Evolutionary conservation across 2,329 filamentous ascomycete genomes (phyloP).

Genomic region (Alternaria atra): DNA sequence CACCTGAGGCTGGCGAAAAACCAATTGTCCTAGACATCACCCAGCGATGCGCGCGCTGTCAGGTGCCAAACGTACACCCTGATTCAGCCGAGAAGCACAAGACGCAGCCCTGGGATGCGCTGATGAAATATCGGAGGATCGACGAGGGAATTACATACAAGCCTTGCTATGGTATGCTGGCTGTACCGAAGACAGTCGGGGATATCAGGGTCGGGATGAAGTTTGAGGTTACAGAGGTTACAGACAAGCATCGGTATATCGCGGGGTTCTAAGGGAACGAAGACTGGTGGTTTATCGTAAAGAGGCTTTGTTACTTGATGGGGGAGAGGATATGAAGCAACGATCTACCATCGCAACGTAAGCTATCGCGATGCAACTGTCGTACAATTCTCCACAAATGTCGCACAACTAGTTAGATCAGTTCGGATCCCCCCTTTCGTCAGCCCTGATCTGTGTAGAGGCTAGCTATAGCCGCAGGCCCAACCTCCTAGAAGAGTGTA

Average conservation of each 20-base stretch:
- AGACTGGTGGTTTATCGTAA: not conserved
- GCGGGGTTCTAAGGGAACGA: slow-evolving; percentile 38
- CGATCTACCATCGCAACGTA: not conserved
- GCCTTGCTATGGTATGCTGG: slow-evolving; percentile 73
- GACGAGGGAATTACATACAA: slow-evolving; percentile 70
- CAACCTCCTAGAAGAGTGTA: not conserved
- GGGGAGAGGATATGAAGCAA: not conserved
- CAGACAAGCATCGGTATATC: slow-evolving; percentile 65
- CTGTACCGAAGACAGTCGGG: slow-evolving; percentile 67
- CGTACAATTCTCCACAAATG: not conserved
- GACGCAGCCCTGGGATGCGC: slow-evolving; percentile 68
- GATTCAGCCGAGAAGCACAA: slow-evolving; percentile 67
- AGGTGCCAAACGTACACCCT: slow-evolving; percentile 71
- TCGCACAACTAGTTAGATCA: not conserved
- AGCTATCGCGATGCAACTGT: not conserved
- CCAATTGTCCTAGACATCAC: slow-evolving; percentile 64
- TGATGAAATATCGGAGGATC: slow-evolving; percentile 68
- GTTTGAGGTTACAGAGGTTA: slow-evolving; percentile 67
- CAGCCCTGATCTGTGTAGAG: not conserved
- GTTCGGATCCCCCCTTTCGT: not conserved
- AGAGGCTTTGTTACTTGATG: not conserved
- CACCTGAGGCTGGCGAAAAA: slow-evolving; percentile 11
- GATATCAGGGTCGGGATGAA: slow-evolving; percentile 65
- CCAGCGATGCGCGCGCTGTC: slow-evolving; percentile 67
- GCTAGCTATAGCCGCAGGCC: not conserved